A percentile compares a stretch with the other conserved stretches of the same genome.
These are phyloP conservation scores for Populus nigra DNA, from an alignment of 345 rosid genomes.

Conservation along the genomic window DNA sequence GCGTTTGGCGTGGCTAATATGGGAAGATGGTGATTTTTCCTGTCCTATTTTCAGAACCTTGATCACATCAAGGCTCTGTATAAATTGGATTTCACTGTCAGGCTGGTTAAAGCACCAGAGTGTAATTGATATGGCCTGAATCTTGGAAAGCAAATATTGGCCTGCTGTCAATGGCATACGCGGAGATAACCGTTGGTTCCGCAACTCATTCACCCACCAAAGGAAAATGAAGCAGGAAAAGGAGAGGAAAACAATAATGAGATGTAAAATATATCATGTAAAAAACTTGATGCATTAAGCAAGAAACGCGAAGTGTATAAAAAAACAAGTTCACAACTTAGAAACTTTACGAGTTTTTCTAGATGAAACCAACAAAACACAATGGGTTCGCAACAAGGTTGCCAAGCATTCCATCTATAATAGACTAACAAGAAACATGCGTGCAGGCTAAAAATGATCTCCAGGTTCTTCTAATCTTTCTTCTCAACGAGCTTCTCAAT, in stretches of 20 bases:
- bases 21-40: not conserved
- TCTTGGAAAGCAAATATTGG: not conserved
- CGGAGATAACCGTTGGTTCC: no score
- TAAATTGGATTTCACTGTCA: not conserved
- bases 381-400: slow-evolving; percentile 6
- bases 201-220: not conserved
- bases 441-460: not conserved
- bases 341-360: not conserved
- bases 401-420: slow-evolving; percentile 7
- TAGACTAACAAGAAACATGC: slow-evolving; percentile 3
- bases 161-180: no score
- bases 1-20: not conserved
- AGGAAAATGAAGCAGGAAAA: not conserved
- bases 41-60: not conserved
- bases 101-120: not conserved
- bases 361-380: slow-evolving; percentile 9
- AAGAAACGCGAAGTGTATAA: not conserved
- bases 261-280: not conserved
- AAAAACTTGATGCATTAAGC: not conserved
- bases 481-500: slow-evolving; percentile 64
- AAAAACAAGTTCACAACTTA: not conserved
- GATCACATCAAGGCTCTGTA: not conserved
- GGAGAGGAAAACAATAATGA: not conserved
- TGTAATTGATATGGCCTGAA: not conserved
- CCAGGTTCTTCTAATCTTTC: slow-evolving; percentile 26